Evolutionary conservation across 2,329 filamentous ascomycete genomes (phyloP).

Genomic region (Monosporascus cannonballus): DNA sequence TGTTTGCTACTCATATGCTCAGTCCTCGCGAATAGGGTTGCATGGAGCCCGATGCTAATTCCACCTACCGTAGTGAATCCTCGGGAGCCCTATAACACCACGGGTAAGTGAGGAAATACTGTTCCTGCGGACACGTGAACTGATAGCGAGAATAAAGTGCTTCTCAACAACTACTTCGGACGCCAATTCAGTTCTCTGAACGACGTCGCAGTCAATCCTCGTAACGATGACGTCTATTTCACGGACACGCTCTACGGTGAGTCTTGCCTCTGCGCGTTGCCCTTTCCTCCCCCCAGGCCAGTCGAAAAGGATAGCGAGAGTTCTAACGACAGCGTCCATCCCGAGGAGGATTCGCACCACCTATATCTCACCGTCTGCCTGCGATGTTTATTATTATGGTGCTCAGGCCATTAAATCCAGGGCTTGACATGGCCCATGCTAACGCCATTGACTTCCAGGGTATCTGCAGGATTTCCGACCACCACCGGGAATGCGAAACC

Average conservation of each 20-base stretch:
- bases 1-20: background rate
- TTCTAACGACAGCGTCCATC: too few species aligned
- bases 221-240: conserved; percentile 56
- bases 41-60: background rate
- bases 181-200: conserved; percentile 56
- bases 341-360: too few species aligned
- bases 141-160: conserved; percentile 22
- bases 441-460: conserved; percentile 1
- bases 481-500: conserved; percentile 44
- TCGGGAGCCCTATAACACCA: conserved; percentile 42
- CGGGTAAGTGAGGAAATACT: conserved; percentile 25
- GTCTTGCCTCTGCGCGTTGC: background rate
- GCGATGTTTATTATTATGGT: too few species aligned
- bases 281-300: background rate
- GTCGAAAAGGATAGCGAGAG: background rate
- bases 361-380: too few species aligned
- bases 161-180: conserved; percentile 55
- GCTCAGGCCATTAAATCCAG: too few species aligned
- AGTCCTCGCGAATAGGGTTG: too few species aligned
- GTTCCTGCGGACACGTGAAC: background rate
- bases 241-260: conserved; percentile 54
- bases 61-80: conserved; percentile 29
- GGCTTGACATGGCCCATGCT: background rate
- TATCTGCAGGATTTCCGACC: conserved; percentile 53
- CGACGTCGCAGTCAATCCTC: conserved; percentile 47